These are phyloP conservation scores for Hypoxylon sp. DNA, from an alignment of 2,329 filamentous ascomycete species.

Conservation along the genomic window DNA sequence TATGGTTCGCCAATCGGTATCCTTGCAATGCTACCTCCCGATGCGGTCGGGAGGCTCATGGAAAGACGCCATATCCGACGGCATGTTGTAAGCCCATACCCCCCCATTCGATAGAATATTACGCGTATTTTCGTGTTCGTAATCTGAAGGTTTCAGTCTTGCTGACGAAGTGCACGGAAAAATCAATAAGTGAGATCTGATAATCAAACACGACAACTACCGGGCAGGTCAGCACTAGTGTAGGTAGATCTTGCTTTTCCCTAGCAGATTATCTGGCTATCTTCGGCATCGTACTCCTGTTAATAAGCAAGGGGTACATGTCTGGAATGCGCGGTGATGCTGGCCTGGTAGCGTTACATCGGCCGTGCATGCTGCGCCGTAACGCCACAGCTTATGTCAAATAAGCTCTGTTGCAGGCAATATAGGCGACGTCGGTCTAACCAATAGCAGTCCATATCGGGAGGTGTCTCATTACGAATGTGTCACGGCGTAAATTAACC, in stretches of 20 bases:
- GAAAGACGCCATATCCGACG: conserved; percentile 7
- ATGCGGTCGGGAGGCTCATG: not conserved
- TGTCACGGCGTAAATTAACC: conserved; percentile 8
- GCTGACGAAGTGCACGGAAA: not conserved
- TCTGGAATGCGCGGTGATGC: not conserved
- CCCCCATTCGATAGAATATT: not conserved
- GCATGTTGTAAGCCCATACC: conserved; percentile 1
- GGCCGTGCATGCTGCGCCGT: conserved; percentile 13
- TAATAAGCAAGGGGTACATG: not conserved
- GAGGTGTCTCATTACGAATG: conserved; percentile 9
- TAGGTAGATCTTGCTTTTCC: conserved; percentile 9
- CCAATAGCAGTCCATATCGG: conserved; percentile 21
- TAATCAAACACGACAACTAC: conserved; percentile 2
- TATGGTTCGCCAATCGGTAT: not conserved
- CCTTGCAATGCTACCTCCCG: not conserved
- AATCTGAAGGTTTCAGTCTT: not conserved
- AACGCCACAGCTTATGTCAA: not conserved
- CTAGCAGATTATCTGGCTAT: not conserved
- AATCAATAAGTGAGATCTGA: conserved; percentile 1
- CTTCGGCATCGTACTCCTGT: conserved; percentile 1
- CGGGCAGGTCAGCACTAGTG: conserved; percentile 12
- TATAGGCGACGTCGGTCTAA: conserved; percentile 1
- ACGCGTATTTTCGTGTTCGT: not conserved
- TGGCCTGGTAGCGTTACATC: conserved; percentile 17
- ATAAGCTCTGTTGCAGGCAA: conserved; percentile 6